phyloP scores from a whole-genome alignment of 2,329 filamentous ascomycete species.

The Aspergillus ochraceus region DNA sequence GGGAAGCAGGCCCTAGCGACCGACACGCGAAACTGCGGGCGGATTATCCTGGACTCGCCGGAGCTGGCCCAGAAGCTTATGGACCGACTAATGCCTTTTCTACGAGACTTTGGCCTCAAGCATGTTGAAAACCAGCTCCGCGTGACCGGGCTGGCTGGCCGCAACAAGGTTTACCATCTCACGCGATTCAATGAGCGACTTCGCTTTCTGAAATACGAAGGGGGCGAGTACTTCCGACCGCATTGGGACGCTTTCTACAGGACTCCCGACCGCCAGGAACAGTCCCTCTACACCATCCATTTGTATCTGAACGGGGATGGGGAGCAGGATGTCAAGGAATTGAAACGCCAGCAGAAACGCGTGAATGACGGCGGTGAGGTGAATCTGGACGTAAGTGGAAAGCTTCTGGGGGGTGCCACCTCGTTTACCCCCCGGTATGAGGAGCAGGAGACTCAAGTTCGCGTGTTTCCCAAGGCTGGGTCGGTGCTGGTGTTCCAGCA shows the following conservation, averaged over 20 bases:
- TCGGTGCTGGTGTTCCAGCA: slow-evolving; percentile 60
- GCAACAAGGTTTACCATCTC: slow-evolving; percentile 39
- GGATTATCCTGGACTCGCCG: slow-evolving; percentile 72
- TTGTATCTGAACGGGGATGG: slow-evolving; percentile 54
- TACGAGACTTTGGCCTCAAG: slow-evolving; percentile 52
- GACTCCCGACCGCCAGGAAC: slow-evolving; percentile 54
- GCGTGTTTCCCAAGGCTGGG: slow-evolving; percentile 53
- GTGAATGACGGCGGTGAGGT: slow-evolving; percentile 15
- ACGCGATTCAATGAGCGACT: slow-evolving; percentile 67
- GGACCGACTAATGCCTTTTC: slow-evolving; percentile 51
- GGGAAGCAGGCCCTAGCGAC: slow-evolving; percentile 60
- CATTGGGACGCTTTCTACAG: slow-evolving; percentile 69
- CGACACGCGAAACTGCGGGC: slow-evolving; percentile 67
- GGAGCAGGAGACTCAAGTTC: slow-evolving; percentile 30
- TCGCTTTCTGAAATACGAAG: slow-evolving; percentile 71
- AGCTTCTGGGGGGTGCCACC: slow-evolving; percentile 56
- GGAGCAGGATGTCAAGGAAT: slow-evolving; percentile 33
- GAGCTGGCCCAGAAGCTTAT: slow-evolving; percentile 64
- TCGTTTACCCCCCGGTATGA: slow-evolving; percentile 46
- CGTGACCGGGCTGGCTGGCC: slow-evolving; percentile 47
- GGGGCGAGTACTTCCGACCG: slow-evolving; percentile 71
- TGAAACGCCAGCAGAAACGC: slow-evolving; percentile 22
- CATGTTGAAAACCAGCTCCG: slow-evolving; percentile 34
- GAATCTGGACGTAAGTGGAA: slow-evolving; percentile 27
- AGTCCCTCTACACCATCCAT: slow-evolving; percentile 57